Evolutionary conservation across 2,329 filamentous ascomycete genomes (phyloP), one percentile per base, ranked within the genome.

Genomic region (Fusarium denticulatum): DNA sequence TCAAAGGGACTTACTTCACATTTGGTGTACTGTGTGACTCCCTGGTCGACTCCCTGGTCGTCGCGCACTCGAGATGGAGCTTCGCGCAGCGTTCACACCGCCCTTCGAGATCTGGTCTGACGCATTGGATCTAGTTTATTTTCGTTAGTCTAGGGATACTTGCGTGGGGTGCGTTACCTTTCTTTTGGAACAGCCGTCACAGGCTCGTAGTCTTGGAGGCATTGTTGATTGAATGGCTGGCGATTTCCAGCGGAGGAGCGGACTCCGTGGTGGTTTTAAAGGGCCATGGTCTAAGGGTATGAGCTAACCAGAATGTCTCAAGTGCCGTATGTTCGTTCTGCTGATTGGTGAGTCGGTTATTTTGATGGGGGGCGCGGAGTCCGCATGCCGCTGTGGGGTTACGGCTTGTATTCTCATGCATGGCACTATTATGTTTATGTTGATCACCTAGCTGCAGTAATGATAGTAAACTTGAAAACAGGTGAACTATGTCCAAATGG

Each of bases 271-370:
- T 22, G 26, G 26, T 22, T 22, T 47, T 47, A 12, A 20, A 7
- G 13, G 26, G 4, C n/a, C 6, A 1, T 45, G 7, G 16, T 45
- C 11, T 45, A 9, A 13, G 16, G 7, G 24, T 7, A 20, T 22
- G 45, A 22, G 26, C 45, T 47, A 47, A 16, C 26, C 9, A 30
- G 3, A 30, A 16, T 12, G 0, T 22, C 45, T 6, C 45, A 47
- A 47, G 45, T 9, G 45, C 26, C 4, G 1, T 12, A 4, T 0
- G 13, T 3, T 6, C 4, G 20, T 6, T 28, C 0, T 4, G 13
- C 1, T 22, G 9, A 47, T 30, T 30, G 45, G 45, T 30, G 26
- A 15, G 0, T 30, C 0, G 0, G 3, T 12, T 22, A 16, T 30
- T 30, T 7, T 16, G 9, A 22, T 22, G 20, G 45, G 18, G 26